Evolutionary conservation across 2,329 filamentous ascomycete genomes (phyloP).

Genomic region (Truncatella angustata): DNA sequence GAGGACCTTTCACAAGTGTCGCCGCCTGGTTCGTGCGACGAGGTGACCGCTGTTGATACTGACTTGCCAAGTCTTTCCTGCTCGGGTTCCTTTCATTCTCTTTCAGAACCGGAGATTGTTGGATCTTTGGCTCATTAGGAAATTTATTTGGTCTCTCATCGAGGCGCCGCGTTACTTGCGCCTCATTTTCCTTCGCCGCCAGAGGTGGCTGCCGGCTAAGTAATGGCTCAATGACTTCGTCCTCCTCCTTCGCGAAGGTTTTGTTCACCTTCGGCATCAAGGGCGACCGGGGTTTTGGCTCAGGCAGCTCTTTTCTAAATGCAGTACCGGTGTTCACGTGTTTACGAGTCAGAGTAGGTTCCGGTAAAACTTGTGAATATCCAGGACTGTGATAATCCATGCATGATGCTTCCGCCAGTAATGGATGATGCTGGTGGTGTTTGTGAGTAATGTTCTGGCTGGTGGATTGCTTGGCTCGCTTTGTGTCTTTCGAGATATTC

Average conservation of each 20-base stretch:
- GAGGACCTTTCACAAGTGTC: not conserved
- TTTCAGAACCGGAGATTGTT: not conserved
- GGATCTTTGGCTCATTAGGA: not conserved
- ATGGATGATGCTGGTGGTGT: not conserved
- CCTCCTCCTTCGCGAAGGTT: not conserved
- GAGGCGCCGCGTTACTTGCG: not conserved
- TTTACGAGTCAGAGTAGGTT: not conserved
- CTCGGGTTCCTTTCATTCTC: not conserved
- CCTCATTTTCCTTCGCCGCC: not conserved
- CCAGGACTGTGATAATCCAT: not conserved
- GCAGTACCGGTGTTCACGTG: not conserved
- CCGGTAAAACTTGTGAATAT: not conserved
- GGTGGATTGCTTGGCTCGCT: not conserved
- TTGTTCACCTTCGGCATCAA: not conserved
- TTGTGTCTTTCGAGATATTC: not conserved
- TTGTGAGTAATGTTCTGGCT: too few relatives aligned
- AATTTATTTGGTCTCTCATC: not conserved
- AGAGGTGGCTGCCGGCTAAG: not conserved
- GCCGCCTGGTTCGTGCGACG: not conserved
- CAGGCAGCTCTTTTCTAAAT: not conserved
- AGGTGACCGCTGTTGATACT: not conserved
- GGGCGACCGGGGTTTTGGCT: constrained; percentile 8
- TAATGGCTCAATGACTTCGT: not conserved
- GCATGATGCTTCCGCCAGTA: not conserved
- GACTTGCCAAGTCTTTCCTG: not conserved